phyloP scores from a whole-genome alignment of 2,329 filamentous ascomycete species.

The Aspergillus eucalypticola region DNA sequence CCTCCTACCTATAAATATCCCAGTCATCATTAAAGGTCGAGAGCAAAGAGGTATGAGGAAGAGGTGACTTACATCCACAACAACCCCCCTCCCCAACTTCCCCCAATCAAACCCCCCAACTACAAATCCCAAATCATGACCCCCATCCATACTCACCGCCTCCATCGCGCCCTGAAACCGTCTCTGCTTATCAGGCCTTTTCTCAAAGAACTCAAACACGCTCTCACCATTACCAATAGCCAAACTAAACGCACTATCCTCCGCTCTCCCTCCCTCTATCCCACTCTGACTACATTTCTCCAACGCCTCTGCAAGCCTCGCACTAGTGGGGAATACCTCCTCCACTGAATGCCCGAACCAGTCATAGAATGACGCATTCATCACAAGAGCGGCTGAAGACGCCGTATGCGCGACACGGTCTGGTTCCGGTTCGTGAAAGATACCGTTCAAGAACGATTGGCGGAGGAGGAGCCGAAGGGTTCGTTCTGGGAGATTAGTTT shows the following conservation, averaged over 20 bases:
- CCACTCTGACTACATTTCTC: not conserved
- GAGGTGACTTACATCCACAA: slow-evolving; percentile 10
- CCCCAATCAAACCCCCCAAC: slow-evolving; percentile 13
- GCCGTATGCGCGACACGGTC: not conserved
- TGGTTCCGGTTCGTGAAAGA: not conserved
- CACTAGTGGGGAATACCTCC: not conserved
- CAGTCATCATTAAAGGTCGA: not conserved
- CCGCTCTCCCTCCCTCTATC: not conserved
- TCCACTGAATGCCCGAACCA: not conserved
- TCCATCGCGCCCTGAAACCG: slow-evolving; percentile 6
- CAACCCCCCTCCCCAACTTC: slow-evolving; percentile 5
- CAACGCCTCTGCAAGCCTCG: not conserved
- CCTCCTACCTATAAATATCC: slow-evolving; percentile 10
- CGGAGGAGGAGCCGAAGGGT: not conserved
- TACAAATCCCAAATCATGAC: not conserved
- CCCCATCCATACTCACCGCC: not conserved
- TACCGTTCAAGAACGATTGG: not conserved
- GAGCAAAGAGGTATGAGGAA: not conserved
- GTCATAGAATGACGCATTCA: not conserved
- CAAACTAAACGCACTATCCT: slow-evolving; percentile 1
- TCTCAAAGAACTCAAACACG: slow-evolving; percentile 4
- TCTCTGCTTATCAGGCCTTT: not conserved
- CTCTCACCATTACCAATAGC: not conserved
- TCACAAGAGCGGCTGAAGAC: not conserved
- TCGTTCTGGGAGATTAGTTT: not conserved